phyloP scores from a whole-genome alignment of 129 eudicot genomes.

The Solidago caesia region DNA sequence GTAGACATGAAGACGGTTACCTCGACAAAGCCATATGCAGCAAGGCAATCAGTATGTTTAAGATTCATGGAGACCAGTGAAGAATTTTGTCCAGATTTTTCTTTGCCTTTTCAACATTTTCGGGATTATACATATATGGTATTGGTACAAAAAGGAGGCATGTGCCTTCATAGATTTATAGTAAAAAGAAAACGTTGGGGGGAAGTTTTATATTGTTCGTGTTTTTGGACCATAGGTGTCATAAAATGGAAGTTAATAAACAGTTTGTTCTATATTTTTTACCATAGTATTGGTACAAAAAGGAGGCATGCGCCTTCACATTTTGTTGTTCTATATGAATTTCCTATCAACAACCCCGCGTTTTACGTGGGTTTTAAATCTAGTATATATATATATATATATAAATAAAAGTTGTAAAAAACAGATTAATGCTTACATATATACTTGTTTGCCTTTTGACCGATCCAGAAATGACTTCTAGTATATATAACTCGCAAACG shows the following conservation, averaged over 20 bases:
- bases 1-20: conserved; percentile 11
- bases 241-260: conserved; percentile 27
- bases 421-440: too few species aligned
- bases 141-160: conserved; percentile 27
- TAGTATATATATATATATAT: too few species aligned
- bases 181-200: conserved; percentile 30
- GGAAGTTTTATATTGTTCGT: conserved; percentile 21
- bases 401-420: too few species aligned
- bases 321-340: too few species aligned
- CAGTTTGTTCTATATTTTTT: conserved; percentile 6
- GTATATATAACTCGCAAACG: too few species aligned
- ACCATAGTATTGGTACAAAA: background rate
- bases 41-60: conserved; percentile 18
- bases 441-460: too few species aligned
- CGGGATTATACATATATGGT: conserved; percentile 32
- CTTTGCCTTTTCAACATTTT: conserved; percentile 13
- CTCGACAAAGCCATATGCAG: conserved; percentile 8
- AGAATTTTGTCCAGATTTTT: conserved; percentile 2
- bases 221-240: conserved; percentile 10
- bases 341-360: too few species aligned
- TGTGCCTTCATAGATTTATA: conserved; percentile 25
- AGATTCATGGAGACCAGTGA: conserved; percentile 25
- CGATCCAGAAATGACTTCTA: too few species aligned
- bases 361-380: too few species aligned
- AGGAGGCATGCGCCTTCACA: too few species aligned